Base-by-base conservation (phyloP, 495 filamentous ascomycete genomes). In the Aspergillus baeticus region DNA sequence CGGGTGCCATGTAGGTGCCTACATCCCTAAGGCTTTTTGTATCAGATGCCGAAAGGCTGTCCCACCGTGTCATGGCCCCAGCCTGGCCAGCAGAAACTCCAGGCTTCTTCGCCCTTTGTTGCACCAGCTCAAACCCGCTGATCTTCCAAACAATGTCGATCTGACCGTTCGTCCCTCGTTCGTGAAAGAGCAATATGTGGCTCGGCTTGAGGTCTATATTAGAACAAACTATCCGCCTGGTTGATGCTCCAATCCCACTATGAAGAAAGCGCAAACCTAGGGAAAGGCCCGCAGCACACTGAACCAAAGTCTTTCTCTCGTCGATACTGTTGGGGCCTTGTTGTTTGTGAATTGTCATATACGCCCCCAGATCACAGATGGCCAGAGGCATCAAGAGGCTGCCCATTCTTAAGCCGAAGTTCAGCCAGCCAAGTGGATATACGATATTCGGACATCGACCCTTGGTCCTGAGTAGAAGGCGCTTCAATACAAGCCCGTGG, bases 381-480 rank as follows among this genome's bases (percentile, higher is more conserved):
- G 50, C 50, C 1, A 43, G 38, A 6, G 50, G 50, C 50, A 53
- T 53, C 23, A 53, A 53, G 10, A 53, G 38, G 15, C 50, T 53
- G 14, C 41, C 39, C 10, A 15, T 8, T 0, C 4, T 51, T 23
- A 15, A 13, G 11, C 35, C 49, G 23, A 43, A 29, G 0, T 36
- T 38, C 3, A 43, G 23, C 13, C 38, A 31, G 35, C 50, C 50
- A 33, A 41, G 15, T 14, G 18, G 42, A 4, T 26, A 11, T 1
- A 53, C 15, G 13, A 52, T 52, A 29, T 52, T 52, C n/a, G 35
- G 34, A 18, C 49, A 52, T 13, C n/a, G n/a, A n/a, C n/a, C n/a
- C n/a, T n/a, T n/a, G n/a, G n/a, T 31, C 22, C 21, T 18, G 18
- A 15, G 20, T 11, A 10, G 49, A 52, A n/a, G n/a, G n/a, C n/a